phyloP scores from a whole-genome alignment of 495 filamentous ascomycete species.

The Schizothecium vesticola region DNA sequence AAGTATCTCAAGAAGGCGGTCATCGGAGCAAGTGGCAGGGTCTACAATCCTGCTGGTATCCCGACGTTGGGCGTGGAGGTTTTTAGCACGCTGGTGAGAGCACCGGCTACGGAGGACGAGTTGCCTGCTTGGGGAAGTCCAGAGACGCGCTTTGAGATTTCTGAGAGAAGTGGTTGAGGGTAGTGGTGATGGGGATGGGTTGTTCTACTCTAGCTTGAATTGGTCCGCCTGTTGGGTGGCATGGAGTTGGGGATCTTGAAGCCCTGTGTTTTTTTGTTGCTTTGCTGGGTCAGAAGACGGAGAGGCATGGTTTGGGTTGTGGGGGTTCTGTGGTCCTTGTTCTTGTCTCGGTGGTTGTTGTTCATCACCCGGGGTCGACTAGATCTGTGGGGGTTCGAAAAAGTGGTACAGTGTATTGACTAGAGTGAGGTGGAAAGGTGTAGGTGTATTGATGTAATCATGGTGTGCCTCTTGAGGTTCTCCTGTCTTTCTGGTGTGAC shows the following conservation, averaged over 20 bases:
- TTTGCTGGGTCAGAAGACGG: background rate
- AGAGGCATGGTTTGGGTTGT: background rate
- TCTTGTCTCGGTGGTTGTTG: background rate
- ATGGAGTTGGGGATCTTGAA: background rate
- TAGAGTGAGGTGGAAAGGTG: background rate
- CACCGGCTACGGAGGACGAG: constrained; percentile 32
- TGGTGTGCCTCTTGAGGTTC: background rate
- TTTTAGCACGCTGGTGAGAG: constrained; percentile 36
- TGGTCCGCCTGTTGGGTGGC: background rate
- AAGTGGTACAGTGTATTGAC: background rate
- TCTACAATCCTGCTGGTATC: constrained; percentile 21
- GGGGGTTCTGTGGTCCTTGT: background rate
- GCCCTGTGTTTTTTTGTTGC: background rate
- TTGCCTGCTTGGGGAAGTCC: constrained; percentile 41
- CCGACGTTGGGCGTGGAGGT: constrained; percentile 34
- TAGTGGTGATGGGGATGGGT: background rate
- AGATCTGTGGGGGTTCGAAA: background rate
- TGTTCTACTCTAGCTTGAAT: too few species aligned
- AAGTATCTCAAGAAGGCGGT: constrained; percentile 38
- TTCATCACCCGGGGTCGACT: background rate
- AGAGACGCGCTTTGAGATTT: constrained; percentile 22
- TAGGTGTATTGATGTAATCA: background rate
- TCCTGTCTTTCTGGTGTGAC: background rate
- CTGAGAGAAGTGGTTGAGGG: constrained; percentile 5
- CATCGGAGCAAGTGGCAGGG: constrained; percentile 25